Base-by-base conservation (phyloP, 768 basidiomycete genomes). In the Tephrocybe rancida region DNA sequence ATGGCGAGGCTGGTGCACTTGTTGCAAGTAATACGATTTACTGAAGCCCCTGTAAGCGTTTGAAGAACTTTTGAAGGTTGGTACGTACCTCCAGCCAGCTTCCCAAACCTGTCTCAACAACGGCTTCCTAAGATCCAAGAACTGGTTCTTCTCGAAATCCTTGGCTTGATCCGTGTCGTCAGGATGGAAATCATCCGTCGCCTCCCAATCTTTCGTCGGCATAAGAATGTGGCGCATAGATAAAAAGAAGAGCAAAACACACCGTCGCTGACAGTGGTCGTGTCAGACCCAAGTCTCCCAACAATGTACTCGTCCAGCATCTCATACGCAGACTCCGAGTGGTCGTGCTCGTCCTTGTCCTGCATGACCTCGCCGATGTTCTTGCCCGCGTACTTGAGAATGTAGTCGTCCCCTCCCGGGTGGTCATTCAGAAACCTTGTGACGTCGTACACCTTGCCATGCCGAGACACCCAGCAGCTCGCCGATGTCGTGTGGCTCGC, bases 1-100 rank as follows among this genome's bases (percentile, higher is more conserved):
- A 68, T 95, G 95, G 38, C 97, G 83, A 1, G 97, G 96, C 68
- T 98, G 95, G 70, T 99, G 97, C 0, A 99, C 92, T 70, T 99
- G 97, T 62, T 92, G 83, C 45, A 99, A 77, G 67, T 99, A 99
- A 70, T 95, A 98, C 3, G 89, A 84, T 77, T 99, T 99, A 66
- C 91, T 92, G n/a, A 42, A 5, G 24, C 14, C 38, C 3, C 50
- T 46, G 43, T 39, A 25, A 58, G 11, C 53, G 56, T 37, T 53
- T 37, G 19, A 26, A 16, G 3, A 38, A 24, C 30, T 45, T 18
- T 9, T n/a, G 30, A 70, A 13, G n/a, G n/a, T n/a, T n/a, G n/a
- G n/a, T n/a, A 13, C 78, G 22, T 54, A 85, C 88, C 86, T 89
- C 65, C 91, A 97, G 69, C 94, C 90, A 14, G 84, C 83, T 57